Evolutionary conservation across 176 grass and related monocot species (phyloP).

Genomic region (Musa troglodytarum): DNA sequence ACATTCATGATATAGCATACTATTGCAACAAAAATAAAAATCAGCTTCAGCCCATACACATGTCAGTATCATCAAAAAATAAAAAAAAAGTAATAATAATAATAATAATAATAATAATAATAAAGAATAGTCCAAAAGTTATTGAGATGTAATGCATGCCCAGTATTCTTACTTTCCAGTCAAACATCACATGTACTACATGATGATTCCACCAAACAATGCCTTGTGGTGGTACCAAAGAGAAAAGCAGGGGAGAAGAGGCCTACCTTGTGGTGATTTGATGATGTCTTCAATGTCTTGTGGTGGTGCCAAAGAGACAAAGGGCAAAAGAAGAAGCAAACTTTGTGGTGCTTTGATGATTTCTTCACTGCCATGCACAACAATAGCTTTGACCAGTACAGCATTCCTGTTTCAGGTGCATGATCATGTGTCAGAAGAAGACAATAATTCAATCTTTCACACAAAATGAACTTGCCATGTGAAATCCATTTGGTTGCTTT

Average conservation of each 20-base stretch:
- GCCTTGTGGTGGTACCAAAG: too few species aligned
- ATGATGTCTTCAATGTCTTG: too few species aligned
- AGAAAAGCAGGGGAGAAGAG: too few species aligned
- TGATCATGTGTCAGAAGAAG: neutral
- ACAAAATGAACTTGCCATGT: neutral
- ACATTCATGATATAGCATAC: too few species aligned
- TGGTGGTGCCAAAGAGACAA: too few species aligned
- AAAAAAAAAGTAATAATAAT: neutral
- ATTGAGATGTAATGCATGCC: neutral
- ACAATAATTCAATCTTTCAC: neutral
- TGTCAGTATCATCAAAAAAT: neutral
- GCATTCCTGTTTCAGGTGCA: neutral
- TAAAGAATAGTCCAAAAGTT: neutral
- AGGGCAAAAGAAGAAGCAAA: too few species aligned
- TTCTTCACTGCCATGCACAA: neutral
- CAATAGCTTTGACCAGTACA: neutral
- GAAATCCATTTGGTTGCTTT: neutral
- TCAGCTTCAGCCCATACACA: too few species aligned
- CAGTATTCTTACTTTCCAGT: neutral
- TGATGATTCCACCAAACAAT: neutral
- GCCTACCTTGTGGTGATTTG: too few species aligned
- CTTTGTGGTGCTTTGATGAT: neutral
- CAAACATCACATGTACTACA: neutral
- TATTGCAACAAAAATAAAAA: too few species aligned
- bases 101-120: neutral